Evolutionary conservation across 306 rosid species (phyloP).

Genomic region (Senna tora): DNA sequence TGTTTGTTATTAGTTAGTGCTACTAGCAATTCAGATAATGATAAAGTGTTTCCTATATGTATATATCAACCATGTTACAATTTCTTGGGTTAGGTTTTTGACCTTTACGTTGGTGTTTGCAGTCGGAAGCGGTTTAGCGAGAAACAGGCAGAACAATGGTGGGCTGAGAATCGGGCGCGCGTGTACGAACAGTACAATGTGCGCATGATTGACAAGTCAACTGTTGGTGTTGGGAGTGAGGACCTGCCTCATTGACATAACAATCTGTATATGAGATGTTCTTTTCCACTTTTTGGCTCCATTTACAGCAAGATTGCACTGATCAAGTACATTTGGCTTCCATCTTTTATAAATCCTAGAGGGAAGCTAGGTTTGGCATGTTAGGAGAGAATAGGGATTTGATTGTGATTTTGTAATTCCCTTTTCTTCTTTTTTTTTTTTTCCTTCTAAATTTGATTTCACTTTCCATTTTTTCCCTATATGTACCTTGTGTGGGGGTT

Average conservation of each 20-base stretch:
- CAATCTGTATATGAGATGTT: slow-evolving; percentile 68
- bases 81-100: neutral
- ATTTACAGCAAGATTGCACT: slow-evolving; percentile 54
- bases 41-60: neutral
- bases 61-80: neutral
- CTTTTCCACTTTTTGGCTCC: slow-evolving; percentile 57
- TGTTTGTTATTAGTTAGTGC: neutral
- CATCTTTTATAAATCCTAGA: slow-evolving; percentile 53
- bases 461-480: slow-evolving; percentile 71
- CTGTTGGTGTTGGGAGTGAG: slow-evolving; percentile 85
- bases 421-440: slow-evolving; percentile 26
- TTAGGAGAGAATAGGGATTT: slow-evolving; percentile 70
- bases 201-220: slow-evolving; percentile 78
- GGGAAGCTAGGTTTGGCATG: slow-evolving; percentile 60
- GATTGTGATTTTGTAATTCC: slow-evolving; percentile 59
- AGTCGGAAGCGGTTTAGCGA: slow-evolving; percentile 97
- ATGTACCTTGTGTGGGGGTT: slow-evolving; percentile 80
- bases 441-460: slow-evolving; percentile 46
- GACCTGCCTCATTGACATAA: slow-evolving; percentile 74
- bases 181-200: slow-evolving; percentile 89
- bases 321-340: slow-evolving; percentile 63
- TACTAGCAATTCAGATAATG: slow-evolving; percentile 9
- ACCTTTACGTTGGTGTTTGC: slow-evolving; percentile 45
- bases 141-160: slow-evolving; percentile 97
- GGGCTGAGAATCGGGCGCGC: slow-evolving; percentile 93